Percentiles rank a stretch among this genome's conserved stretches.
Evolutionary conservation across 352 stramenopile genomes (phyloP).

Genomic region (Globisporangium orthogonon): DNA sequence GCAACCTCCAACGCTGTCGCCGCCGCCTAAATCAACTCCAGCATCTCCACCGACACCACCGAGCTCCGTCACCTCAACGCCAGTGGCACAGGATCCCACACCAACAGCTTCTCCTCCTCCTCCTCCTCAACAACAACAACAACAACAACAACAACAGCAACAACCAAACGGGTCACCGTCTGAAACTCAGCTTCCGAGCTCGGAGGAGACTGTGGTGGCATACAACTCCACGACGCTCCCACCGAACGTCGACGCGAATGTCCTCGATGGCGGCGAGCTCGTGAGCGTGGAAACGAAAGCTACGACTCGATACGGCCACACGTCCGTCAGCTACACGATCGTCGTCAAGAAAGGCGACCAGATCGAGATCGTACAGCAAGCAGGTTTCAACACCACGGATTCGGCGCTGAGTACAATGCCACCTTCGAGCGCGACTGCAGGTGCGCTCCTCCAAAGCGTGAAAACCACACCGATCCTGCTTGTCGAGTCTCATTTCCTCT

Average conservation of each 20-base stretch:
- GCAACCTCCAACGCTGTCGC: too few species aligned
- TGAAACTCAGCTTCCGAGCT: background rate
- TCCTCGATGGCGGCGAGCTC: slow-evolving; percentile 28
- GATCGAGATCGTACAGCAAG: slow-evolving; percentile 8
- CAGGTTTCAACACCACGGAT: slow-evolving; percentile 11
- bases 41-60: background rate
- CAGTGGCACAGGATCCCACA: background rate
- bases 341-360: slow-evolving; percentile 25
- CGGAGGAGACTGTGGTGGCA: slow-evolving; percentile 13
- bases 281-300: slow-evolving; percentile 28
- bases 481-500: background rate
- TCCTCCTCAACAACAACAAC: too few species aligned
- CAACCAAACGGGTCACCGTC: slow-evolving; percentile 7
- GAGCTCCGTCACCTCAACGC: background rate
- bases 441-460: background rate
- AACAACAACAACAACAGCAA: slow-evolving; percentile 2
- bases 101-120: slow-evolving; percentile 2
- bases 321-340: slow-evolving; percentile 31
- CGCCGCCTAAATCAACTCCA: background rate
- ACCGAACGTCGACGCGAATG: slow-evolving; percentile 21
- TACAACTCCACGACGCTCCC: slow-evolving; percentile 37
- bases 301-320: slow-evolving; percentile 20
- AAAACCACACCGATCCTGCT: too few species aligned
- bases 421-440: background rate
- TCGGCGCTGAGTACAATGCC: background rate